phyloP scores from a whole-genome alignment of 106 monocot genomes.

The Apostasia shenzhenica region DNA sequence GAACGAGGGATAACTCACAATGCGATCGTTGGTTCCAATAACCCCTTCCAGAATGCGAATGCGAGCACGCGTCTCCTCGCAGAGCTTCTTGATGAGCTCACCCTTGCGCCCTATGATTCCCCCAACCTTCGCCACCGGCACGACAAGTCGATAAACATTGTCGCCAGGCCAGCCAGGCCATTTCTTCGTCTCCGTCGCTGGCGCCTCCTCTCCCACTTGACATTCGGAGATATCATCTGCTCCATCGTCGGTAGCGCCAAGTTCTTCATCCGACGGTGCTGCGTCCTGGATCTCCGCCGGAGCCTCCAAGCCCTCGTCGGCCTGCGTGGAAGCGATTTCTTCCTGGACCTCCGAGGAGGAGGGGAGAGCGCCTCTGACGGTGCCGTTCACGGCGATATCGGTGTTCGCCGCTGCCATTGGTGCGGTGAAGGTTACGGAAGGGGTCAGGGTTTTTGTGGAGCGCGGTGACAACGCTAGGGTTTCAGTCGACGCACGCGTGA shows the following conservation, averaged over 20 bases:
- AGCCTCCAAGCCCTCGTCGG: not conserved
- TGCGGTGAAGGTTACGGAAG: not conserved
- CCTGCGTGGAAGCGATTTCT: not conserved
- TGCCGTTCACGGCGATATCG: not conserved
- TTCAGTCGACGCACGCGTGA: too few species aligned
- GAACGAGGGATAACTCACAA: slow-evolving; percentile 34
- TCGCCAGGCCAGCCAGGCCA: slow-evolving; percentile 96
- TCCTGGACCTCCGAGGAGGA: not conserved
- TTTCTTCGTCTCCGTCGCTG: slow-evolving; percentile 28
- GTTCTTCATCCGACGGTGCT: not conserved
- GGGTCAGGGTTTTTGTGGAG: too few species aligned
- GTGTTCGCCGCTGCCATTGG: slow-evolving; percentile 7
- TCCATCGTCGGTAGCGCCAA: not conserved
- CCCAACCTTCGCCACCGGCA: slow-evolving; percentile 74
- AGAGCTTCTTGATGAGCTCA: slow-evolving; percentile 74
- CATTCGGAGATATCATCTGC: not conserved
- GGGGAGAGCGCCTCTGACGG: not conserved
- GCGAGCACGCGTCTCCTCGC: slow-evolving; percentile 78
- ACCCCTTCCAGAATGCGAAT: slow-evolving; percentile 69
- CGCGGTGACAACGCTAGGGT: too few species aligned
- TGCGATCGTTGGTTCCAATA: slow-evolving; percentile 57
- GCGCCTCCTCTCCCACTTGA: not conserved
- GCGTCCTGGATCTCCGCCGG: not conserved
- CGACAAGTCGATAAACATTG: slow-evolving; percentile 62
- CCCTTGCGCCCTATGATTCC: slow-evolving; percentile 86